phyloP scores from a whole-genome alignment of 2,329 filamentous ascomycete genomes.

The Claviceps pazoutovae region DNA sequence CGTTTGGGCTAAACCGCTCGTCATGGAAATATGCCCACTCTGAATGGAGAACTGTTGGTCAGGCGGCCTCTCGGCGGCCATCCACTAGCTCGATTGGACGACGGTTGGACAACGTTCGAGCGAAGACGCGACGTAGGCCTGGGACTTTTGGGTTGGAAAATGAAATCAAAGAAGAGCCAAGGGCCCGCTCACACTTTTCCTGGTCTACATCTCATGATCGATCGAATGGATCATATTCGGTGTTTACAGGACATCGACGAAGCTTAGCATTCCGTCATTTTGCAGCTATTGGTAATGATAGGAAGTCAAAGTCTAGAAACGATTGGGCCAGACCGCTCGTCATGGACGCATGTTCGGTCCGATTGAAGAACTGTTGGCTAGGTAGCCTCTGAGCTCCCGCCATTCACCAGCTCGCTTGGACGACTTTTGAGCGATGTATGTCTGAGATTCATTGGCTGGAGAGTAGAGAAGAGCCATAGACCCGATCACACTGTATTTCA shows the following conservation, averaged over 20 bases:
- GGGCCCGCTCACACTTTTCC: not conserved
- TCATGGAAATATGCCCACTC: not conserved
- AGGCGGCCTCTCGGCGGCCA: not conserved
- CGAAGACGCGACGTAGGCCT: not conserved
- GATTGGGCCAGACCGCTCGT: no score
- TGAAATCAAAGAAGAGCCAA: conserved; percentile 1
- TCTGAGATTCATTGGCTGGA: no score
- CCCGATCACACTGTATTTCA: no score
- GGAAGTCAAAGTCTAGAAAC: no score
- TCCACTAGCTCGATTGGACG: not conserved
- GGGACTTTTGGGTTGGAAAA: not conserved
- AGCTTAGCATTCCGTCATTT: not conserved
- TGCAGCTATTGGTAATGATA: no score
- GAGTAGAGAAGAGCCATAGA: no score
- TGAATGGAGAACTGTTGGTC: not conserved
- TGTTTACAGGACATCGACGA: not conserved
- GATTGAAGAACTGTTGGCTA: no score
- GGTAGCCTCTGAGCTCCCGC: no score
- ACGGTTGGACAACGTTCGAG: not conserved
- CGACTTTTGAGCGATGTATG: no score
- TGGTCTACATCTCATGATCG: not conserved
- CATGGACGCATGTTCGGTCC: no score
- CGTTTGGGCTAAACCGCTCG: not conserved
- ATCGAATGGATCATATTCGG: conserved; percentile 3
- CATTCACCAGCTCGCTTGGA: no score